Evolutionary conservation across 108 stramenopile genomes (phyloP).

Genomic region (Cyclotella baltica): DNA sequence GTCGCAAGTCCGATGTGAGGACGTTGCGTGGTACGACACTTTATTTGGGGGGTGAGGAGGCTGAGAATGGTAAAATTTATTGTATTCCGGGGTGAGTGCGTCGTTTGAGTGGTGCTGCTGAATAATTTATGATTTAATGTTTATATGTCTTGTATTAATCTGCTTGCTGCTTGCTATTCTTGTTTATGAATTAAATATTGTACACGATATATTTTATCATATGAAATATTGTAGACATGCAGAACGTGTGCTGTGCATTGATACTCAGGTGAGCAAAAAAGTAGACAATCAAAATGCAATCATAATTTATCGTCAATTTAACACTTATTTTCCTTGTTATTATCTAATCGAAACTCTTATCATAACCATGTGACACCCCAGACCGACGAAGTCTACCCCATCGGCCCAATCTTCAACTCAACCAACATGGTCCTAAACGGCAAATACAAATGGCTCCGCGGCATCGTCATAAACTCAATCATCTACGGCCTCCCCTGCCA

Average conservation of each 20-base stretch:
- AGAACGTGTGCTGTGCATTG: constrained; percentile 6
- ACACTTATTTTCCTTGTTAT: too few relatives aligned
- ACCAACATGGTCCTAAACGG: constrained; percentile 44
- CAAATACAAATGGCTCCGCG: constrained; percentile 90
- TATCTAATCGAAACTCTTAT: too few relatives aligned
- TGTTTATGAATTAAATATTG: too few relatives aligned
- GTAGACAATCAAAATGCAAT: too few relatives aligned
- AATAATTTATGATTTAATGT: too few relatives aligned
- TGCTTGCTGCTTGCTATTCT: too few relatives aligned
- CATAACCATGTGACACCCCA: constrained; percentile 21
- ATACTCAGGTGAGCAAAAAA: constrained; percentile 1
- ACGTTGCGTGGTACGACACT: constrained; percentile 51
- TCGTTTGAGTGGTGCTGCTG: too few relatives aligned
- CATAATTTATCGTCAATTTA: too few relatives aligned
- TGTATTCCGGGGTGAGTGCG: constrained; percentile 84
- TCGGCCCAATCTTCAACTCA: constrained; percentile 71
- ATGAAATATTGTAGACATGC: constrained; percentile 3
- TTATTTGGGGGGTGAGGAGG: constrained; percentile 82
- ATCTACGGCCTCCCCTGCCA: constrained; percentile 91
- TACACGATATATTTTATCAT: too few relatives aligned
- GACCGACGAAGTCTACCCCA: constrained; percentile 59
- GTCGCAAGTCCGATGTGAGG: constrained; percentile 29
- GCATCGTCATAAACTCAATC: constrained; percentile 68
- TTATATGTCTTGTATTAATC: too few relatives aligned
- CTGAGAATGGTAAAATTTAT: constrained; percentile 77